Evolutionary conservation across 1,139 yeast genomes (phyloP), one percentile per base, ranked within the genome.

Genomic region (Sugiyamaella japonica): DNA sequence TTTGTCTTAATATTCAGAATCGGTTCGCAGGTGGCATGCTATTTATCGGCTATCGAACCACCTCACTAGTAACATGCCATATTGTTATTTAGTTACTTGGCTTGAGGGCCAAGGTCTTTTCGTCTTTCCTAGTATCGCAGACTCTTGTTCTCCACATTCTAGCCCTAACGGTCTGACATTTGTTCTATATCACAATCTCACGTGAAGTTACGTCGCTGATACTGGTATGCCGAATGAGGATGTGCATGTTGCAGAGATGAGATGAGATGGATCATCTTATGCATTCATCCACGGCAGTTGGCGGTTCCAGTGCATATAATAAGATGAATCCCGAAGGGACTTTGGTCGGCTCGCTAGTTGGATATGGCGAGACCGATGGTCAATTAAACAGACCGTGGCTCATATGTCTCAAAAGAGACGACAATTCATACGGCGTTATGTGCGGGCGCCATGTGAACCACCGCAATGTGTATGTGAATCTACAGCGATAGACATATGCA

Each of bases 171-270:
- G 37, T 42, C 37, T 44, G 10, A 13, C n/a, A 44, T 13, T 6
- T 39, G 23, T 7, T 31, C 29, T 44, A 17, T 31, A 44, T 44
- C 39, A 44, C 25, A 44, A 45, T 32, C 36, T 45, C 49, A 45
- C 49, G 49, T 45, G 49, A 36, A 25, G 29, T 45, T 20, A 31
- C 49, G 49, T 45, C 31, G 32, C 44, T 32, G 17, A 10, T 10
- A 12, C 16, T 12, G 9, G 13, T n/a, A 29, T 45, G 42, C 40
- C 49, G 13, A 23, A 36, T 23, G 9, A 34, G 49, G 34, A 36
- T 37, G 23, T 34, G 46, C n/a, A 36, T 29, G n/a, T 5, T 8
- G 37, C 29, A 8, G 28, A 9, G 31, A 13, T 13, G 42, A 20
- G 34, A 45, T 40, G 32, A 37, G 29, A 37, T 45, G 49, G 25